Evolutionary conservation across 176 grass and related monocot species (phyloP), one percentile per base, ranked within the genome.

Genomic region (Lolium perenne): DNA sequence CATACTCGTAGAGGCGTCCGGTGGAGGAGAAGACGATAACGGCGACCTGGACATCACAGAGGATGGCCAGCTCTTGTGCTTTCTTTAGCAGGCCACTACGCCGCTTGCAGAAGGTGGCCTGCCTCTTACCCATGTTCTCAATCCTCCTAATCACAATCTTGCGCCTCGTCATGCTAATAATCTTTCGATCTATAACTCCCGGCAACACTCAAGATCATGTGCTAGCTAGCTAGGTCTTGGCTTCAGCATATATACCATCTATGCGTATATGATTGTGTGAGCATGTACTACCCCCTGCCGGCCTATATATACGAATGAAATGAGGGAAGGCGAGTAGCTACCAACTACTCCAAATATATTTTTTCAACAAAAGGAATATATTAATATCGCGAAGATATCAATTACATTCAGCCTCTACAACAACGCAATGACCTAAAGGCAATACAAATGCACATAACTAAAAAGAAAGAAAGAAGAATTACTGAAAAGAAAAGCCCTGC

Each of bases 11-110:
- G 20, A 71, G 69, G 20, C 40, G 1, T 5, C 69, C 6, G 0
- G n/a, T 74, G 71, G 71, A 74, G 21, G 71, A 74, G 71, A 74
- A 74, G 71, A 74, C 6, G 6, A 74, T 50, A 12, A 26, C 46
- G 1, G 12, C 46, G 12, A 50, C 71, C 46, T 74, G 45, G 21
- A 50, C 46, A 25, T 74, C 21, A 3, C 21, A 74, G 45, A 74
- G 71, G 45, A 50, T 74, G 45, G 45, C 46, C 46, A 74, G 71
- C 71, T 74, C 45, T 25, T 22, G 45, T 50, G 71, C 71, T 50
- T 74, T 74, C 71, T 74, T 49, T 43, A 74, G 13, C 6, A 50
- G 71, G 2, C 70, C 41, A 72, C 5, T 11, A 0, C 46, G 71
- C 21, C 46, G 71, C 46, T 74, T 71, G 69, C 38, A n/a, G 18